Conservation (phyloP, 345 rosid genomes). For the Brassica rapa region DNA sequence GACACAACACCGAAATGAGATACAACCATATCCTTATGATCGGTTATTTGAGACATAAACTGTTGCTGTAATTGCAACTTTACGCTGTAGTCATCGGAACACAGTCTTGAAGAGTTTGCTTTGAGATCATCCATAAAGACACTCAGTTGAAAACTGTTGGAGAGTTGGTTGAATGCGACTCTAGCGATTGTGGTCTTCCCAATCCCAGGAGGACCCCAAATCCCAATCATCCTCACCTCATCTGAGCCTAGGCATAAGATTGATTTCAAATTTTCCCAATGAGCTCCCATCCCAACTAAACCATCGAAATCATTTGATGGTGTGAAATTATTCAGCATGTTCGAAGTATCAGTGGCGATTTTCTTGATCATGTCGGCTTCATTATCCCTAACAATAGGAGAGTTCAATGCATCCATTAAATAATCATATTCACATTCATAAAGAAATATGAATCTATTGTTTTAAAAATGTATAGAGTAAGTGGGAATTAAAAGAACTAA, state of each 20-base stretch:
- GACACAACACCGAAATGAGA: not conserved
- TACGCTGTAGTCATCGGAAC: slow-evolving; percentile 1
- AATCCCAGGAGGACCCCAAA: not conserved
- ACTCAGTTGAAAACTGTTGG: not conserved
- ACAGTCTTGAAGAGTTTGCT: not conserved
- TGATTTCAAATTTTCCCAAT: not conserved
- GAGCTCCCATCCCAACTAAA: not conserved
- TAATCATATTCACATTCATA: not conserved
- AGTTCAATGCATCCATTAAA: not conserved
- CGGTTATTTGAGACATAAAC: not conserved
- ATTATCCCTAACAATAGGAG: not conserved
- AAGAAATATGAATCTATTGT: not conserved
- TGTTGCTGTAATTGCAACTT: slow-evolving; percentile 7
- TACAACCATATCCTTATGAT: not conserved
- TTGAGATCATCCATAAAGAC: not conserved
- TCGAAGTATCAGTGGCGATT: not conserved
- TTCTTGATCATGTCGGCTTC: not conserved
- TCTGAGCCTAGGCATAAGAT: not conserved
- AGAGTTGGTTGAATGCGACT: not conserved
- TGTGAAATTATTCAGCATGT: not conserved
- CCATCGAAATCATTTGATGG: not conserved
- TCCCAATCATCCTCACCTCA: not conserved
- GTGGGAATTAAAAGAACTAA: not conserved
- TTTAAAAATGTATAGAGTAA: too few species aligned
- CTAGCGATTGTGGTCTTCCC: not conserved